phyloP scores from a whole-genome alignment of 495 filamentous ascomycete species.

The Corynascus novoguineensis region DNA sequence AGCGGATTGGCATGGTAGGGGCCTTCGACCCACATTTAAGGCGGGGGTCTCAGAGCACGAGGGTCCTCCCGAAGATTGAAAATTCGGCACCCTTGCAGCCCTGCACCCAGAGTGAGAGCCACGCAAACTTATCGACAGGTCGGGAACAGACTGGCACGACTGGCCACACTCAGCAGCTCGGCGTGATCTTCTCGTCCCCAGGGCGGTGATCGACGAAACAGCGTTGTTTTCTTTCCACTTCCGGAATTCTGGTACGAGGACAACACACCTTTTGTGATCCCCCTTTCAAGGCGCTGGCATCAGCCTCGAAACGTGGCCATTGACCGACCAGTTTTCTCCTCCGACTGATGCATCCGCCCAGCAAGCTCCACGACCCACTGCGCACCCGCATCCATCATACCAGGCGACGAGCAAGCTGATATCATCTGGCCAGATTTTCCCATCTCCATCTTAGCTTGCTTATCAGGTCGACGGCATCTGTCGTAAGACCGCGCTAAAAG shows the following conservation, averaged over 20 bases:
- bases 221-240: conserved; percentile 16
- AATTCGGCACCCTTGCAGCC: conserved; percentile 15
- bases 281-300: conserved; percentile 13
- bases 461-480: conserved; percentile 34
- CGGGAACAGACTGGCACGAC: neutral
- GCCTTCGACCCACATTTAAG: neutral
- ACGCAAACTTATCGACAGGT: conserved; percentile 1
- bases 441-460: neutral
- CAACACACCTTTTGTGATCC: conserved; percentile 18
- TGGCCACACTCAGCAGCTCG: conserved; percentile 4
- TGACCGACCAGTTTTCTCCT: conserved; percentile 16
- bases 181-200: conserved; percentile 6
- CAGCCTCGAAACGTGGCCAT: conserved; percentile 18
- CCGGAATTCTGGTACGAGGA: conserved; percentile 18
- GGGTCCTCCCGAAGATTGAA: conserved; percentile 7
- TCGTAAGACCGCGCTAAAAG: conserved; percentile 36
- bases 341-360: conserved; percentile 20
- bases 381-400: conserved; percentile 14
- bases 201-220: conserved; percentile 22
- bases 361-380: conserved; percentile 15
- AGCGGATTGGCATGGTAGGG: neutral
- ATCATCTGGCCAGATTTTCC: conserved; percentile 10
- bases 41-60: conserved; percentile 12
- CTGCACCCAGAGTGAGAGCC: conserved; percentile 1
- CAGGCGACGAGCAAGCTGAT: conserved; percentile 17